A percentile compares a stretch with the other conserved stretches of the same genome.
Evolutionary conservation across 1,284 basidiomycete genomes (phyloP).

Genomic region (Gymnopus androsaceus): DNA sequence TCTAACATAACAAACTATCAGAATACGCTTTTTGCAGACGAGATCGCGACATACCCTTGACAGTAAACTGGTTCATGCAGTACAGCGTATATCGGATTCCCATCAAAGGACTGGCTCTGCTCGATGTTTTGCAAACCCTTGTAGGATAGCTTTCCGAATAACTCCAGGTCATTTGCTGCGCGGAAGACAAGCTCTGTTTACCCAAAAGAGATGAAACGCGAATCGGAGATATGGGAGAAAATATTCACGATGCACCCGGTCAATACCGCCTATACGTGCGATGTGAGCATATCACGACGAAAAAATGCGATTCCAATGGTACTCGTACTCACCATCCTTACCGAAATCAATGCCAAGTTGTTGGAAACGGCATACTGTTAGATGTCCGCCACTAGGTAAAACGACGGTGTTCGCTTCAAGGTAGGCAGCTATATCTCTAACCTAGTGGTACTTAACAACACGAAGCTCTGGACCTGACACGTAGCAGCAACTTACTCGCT

Average conservation of each 20-base stretch:
- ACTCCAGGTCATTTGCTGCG: constrained; percentile 45
- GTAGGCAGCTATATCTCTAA: constrained; percentile 42
- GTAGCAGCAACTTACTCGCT: constrained; percentile 32
- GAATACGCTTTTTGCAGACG: background rate
- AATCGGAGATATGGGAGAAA: background rate
- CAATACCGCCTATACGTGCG: constrained; percentile 43
- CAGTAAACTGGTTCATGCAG: constrained; percentile 53
- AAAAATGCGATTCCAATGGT: background rate
- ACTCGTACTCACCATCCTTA: constrained; percentile 39
- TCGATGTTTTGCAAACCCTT: constrained; percentile 43
- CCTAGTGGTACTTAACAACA: constrained; percentile 29
- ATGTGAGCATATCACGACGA: background rate
- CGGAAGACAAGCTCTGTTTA: constrained; percentile 48
- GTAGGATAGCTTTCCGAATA: constrained; percentile 45
- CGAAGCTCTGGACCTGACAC: background rate
- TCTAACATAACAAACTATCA: constrained; percentile 25
- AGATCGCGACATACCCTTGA: constrained; percentile 43
- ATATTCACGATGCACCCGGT: constrained; percentile 46
- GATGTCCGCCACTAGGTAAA: constrained; percentile 44
- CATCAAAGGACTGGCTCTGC: constrained; percentile 39
- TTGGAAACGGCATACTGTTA: constrained; percentile 43
- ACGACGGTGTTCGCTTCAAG: constrained; percentile 38
- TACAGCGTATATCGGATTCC: constrained; percentile 51
- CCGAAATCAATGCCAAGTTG: constrained; percentile 50
- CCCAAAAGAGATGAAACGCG: background rate